Base-by-base conservation (phyloP, 306 rosid species). In the Notholithocarpus densiflorus region DNA sequence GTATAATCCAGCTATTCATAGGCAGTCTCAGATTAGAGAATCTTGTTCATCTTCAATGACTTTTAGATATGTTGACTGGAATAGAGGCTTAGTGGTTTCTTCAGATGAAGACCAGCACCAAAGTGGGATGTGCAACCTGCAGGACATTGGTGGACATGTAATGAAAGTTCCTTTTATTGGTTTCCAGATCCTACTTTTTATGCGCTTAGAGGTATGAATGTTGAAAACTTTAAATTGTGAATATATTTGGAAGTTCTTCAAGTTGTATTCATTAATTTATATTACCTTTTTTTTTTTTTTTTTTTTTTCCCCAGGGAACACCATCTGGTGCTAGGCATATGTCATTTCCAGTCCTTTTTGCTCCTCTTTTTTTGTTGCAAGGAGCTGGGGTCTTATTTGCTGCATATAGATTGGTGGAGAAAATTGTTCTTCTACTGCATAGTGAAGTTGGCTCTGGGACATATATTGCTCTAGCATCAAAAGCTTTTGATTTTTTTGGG, bases 1-100 rank as follows among this genome's bases (percentile, higher is more conserved):
- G 98, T 88, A 91, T 81, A 94, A 94, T 86, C 92, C 98, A 80
- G 77, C 90, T 72, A 92, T 94, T 82, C 97, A 92, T 68, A 88
- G 95, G 74, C 90, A 84, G 29, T 78, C 88, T 83, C 87, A 82
- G 60, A 71, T 89, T 56, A 80, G 86, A 72, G 97, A 87, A 86
- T 86, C 97, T 31, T 76, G 84, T 77, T 82, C 89, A 3, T 88
- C 95, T 31, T 88, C 94, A 54, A 64, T 83, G 87, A 77, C 66
- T 65, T 66, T 89, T 73, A 89, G 89, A 82, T 91, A 92, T 81
- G 79, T 87, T 23, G 90, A 92, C 77, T 89, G 93, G 92, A 88
- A 79, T 80, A 88, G 92, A 74, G 93, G 97, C 78, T 78, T 89
- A 75, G 92, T 90, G 69, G 84, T 89, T 84, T 78, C 92, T 27